Base-by-base conservation (phyloP, 768 basidiomycete genomes). In the Dioszegia crocea region DNA sequence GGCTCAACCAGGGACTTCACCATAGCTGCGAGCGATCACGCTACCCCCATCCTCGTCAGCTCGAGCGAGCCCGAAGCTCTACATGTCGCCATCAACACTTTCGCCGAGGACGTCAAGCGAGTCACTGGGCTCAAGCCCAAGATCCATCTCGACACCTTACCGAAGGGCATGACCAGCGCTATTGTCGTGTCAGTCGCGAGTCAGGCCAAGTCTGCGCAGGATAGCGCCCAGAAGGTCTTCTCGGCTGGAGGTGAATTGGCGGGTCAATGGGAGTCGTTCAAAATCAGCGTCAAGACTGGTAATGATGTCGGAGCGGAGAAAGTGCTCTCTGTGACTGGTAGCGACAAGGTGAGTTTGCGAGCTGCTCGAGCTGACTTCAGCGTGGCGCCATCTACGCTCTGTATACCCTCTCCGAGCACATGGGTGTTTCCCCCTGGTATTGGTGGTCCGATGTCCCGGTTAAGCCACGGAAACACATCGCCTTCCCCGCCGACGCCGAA, bases 371-470 rank as follows among this genome's bases (percentile, higher is more conserved):
- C 49, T 41, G 12, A 27, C 21, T 11, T 23, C 43, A 86, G 73
- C 78, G 87, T 43, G 87, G 86, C 8, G 84, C 85, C 0, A 85
- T 87, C 38, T 87, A 80, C 67, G 84, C 81, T 5, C 66, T 87
- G 24, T 86, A 87, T 65, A 85, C 86, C 66, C 82, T 85, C 56
- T 84, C 84, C 11, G 86, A 87, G 69, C 86, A 86, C 66, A 84
- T 87, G 72, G 86, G 86, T 68, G 85, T 77, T 38, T 74, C 73
- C 0, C 76, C 76, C 4, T 77, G 68, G 66, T 74, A 62, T 54
- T 86, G 83, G 83, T 88, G 86, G 86, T 84, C 86, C 10, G 86
- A 88, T 72, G 86, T 87, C 17, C 85, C 85, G 3, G 79, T 82
- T 1, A 81, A 80, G 11, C 76, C 78, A 23, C 81, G 85, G 21